phyloP scores from a whole-genome alignment of 2,329 filamentous ascomycete genomes.

The Coleophoma cylindrospora region DNA sequence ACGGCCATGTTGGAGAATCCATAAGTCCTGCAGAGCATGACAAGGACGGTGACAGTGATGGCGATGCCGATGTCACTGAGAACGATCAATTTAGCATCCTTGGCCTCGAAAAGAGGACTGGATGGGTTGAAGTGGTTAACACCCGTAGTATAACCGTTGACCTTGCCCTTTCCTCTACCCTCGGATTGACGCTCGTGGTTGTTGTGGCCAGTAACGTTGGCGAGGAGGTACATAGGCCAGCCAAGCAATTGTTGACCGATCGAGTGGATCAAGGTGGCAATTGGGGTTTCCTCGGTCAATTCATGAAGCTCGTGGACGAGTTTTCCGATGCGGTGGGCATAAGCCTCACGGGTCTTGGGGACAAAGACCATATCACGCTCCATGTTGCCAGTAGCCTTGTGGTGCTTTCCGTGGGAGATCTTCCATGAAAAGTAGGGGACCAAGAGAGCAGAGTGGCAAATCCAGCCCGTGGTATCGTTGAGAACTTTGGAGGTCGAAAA shows the following conservation, averaged over 20 bases:
- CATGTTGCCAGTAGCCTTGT: conserved; percentile 97
- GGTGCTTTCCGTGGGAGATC: conserved; percentile 98
- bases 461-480: conserved; percentile 90
- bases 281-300: conserved; percentile 90
- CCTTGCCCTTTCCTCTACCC: conserved; percentile 89
- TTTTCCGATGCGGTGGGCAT: conserved; percentile 69
- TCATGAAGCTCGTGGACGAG: conserved; percentile 79
- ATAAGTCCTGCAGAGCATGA: conserved; percentile 66
- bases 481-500: conserved; percentile 89
- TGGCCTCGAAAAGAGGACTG: conserved; percentile 87
- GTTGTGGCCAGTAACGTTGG: conserved; percentile 96
- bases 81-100: conserved; percentile 81
- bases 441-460: conserved; percentile 81
- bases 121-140: conserved; percentile 94
- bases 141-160: conserved; percentile 71
- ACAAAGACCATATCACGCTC: conserved; percentile 99
- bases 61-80: conserved; percentile 79
- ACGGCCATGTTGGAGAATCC: conserved; percentile 84
- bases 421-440: conserved; percentile 99
- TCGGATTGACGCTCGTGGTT: conserved; percentile 86
- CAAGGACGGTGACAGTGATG: conserved; percentile 51
- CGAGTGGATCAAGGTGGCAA: conserved; percentile 70
- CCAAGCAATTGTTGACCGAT: conserved; percentile 83
- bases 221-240: conserved; percentile 87
- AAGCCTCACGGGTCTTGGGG: conserved; percentile 83